These are phyloP conservation scores for Forsythia suspensa DNA, from an alignment of 257 asterid species.

Conservation along the genomic window DNA sequence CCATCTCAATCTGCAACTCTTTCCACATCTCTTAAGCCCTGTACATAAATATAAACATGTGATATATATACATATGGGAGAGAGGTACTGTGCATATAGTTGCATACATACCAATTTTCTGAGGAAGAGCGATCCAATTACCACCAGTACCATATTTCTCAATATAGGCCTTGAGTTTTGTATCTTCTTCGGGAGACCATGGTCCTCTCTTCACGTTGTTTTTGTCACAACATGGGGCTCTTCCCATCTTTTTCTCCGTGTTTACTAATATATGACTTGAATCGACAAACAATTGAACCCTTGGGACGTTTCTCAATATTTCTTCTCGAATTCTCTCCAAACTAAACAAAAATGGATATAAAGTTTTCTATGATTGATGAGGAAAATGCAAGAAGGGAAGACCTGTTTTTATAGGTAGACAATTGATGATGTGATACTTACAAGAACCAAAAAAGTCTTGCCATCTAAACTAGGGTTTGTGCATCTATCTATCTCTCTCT, in stretches of 20 bases:
- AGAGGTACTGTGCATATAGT: neutral
- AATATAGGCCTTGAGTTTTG: slow-evolving; percentile 46
- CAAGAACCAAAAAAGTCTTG: slow-evolving; percentile 27
- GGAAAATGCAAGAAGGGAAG: slow-evolving; percentile 26
- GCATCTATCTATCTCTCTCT: slow-evolving; percentile 7
- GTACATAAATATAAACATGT: neutral
- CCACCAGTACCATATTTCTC: slow-evolving; percentile 48
- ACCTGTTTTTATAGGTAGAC: slow-evolving; percentile 43
- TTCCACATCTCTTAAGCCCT: slow-evolving; percentile 62
- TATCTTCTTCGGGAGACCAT: slow-evolving; percentile 61
- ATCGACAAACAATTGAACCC: neutral
- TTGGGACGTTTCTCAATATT: neutral
- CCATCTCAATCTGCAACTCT: slow-evolving; percentile 59
- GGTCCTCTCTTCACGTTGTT: slow-evolving; percentile 53
- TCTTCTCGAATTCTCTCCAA: neutral
- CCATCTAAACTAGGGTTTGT: slow-evolving; percentile 34
- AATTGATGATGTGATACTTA: slow-evolving; percentile 35
- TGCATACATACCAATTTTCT: slow-evolving; percentile 41
- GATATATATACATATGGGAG: neutral
- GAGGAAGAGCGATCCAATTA: slow-evolving; percentile 63
- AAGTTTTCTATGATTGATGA: slow-evolving; percentile 9
- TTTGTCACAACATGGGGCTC: slow-evolving; percentile 64
- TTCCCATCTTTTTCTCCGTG: slow-evolving; percentile 37
- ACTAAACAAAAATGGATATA: neutral
- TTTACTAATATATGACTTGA: neutral